Evolutionary conservation across 257 asterid genomes (phyloP), one percentile per base, ranked within the genome.

Genomic region (Jaltomata sinuosa): DNA sequence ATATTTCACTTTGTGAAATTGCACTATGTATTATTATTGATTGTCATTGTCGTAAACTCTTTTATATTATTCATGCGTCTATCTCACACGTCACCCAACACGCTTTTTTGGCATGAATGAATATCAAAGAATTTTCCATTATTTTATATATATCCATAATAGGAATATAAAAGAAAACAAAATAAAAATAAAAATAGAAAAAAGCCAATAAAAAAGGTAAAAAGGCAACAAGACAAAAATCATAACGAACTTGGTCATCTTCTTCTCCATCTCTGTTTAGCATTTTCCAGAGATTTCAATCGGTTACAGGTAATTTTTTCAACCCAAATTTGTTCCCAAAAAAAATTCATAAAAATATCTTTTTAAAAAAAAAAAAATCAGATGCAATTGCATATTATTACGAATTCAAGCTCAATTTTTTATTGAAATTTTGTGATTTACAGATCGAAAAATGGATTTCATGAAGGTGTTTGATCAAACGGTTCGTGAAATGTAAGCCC

Each of bases 401-500:
- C 25, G 59, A 72, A 72, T 72, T 72, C 52, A 72, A 40, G 21
- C 19, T 72, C 11, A 72, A 12, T 3, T 14, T 74, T 74, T 74
- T 16, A 67, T 47, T 49, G 62, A 76, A 47, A 25, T 76, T 61
- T 25, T 19, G 12, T 76, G 61, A 47, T 61, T 40, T 64, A 54
- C 93, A 91, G 97, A 94, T 95, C 96, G 87, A 85, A 86, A 83
- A 84, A 96, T 94, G 99, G 99, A 96, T 92, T 91, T 96, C 84
- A 91, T 94, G 95, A 96, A 96, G 90, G 97, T 94, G 36, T 87
- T 96, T 87, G 99, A 96, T 91, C 99, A 96, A 91, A 94, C 99
- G 1, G 98, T 96, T 80, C 97, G 99, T 61, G 99, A 94, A 89
- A 93, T 96, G 99, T 96, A 89, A 81, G 92, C 81, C 22, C 59